These are phyloP conservation scores for Caryopteris hybrid DNA, from an alignment of 305 asterid genomes.

Conservation along the genomic window DNA sequence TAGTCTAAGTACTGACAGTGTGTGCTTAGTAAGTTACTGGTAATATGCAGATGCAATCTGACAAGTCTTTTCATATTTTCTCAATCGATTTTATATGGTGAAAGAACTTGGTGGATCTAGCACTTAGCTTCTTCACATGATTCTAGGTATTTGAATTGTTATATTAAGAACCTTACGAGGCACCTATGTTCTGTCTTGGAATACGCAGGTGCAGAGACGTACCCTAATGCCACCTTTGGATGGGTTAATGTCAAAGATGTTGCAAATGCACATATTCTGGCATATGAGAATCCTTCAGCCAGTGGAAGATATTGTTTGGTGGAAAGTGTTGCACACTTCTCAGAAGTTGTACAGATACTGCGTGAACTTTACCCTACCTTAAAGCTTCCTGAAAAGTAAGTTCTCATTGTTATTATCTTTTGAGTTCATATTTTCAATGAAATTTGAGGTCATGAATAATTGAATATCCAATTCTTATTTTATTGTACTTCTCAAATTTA, in stretches of 20 bases:
- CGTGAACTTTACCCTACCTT: conserved; percentile 36
- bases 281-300: conserved; percentile 40
- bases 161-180: neutral
- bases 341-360: conserved; percentile 42
- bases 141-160: neutral
- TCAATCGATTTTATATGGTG: neutral
- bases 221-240: conserved; percentile 37
- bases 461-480: neutral
- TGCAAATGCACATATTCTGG: conserved; percentile 41
- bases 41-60: neutral
- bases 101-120: neutral
- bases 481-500: neutral
- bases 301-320: conserved; percentile 46
- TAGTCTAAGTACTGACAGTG: neutral
- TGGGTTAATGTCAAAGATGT: conserved; percentile 48
- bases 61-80: neutral
- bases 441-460: no score
- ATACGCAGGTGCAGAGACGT: conserved; percentile 50
- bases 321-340: conserved; percentile 41
- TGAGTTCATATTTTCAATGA: neutral
- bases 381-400: conserved; percentile 54
- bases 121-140: neutral
- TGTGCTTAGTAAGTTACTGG: neutral
- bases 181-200: neutral
- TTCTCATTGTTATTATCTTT: neutral